Conservation (phyloP, 805 yeast genomes). For the Yarrowia sp. region DNA sequence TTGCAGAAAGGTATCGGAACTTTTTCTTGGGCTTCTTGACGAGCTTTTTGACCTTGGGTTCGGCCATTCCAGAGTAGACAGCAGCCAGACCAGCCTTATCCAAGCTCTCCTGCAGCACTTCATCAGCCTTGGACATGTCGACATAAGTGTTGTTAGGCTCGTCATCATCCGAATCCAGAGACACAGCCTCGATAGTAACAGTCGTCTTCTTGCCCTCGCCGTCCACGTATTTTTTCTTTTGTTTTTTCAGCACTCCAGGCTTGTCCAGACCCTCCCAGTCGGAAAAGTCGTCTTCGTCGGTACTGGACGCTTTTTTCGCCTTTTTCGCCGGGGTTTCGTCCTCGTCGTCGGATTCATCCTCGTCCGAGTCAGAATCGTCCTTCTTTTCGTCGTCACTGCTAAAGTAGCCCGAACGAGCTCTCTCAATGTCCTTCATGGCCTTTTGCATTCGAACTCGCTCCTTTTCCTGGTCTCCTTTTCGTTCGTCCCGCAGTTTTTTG, state of each 20-base stretch:
- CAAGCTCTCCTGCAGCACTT: conserved; percentile 69
- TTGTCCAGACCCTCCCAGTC: conserved; percentile 45
- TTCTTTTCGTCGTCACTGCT: conserved; percentile 33
- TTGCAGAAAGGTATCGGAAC: conserved; percentile 16
- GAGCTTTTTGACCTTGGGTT: conserved; percentile 17
- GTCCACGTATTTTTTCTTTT: conserved; percentile 43
- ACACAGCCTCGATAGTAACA: conserved; percentile 57
- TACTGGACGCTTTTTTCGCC: background rate
- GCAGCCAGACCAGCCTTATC: conserved; percentile 83
- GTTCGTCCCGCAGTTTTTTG: conserved; percentile 63
- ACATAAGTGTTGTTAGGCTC: conserved; percentile 57
- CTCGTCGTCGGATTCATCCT: background rate
- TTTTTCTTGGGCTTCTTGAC: conserved; percentile 24
- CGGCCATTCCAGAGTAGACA: conserved; percentile 13
- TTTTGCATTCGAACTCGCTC: conserved; percentile 59
- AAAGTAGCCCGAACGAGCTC: conserved; percentile 26
- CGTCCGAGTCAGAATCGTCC: conserved; percentile 32
- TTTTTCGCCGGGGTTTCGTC: background rate
- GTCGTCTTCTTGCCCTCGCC: conserved; percentile 43
- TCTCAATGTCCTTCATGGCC: conserved; percentile 41
- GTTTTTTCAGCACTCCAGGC: conserved; percentile 46
- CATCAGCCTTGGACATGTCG: conserved; percentile 61
- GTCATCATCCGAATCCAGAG: conserved; percentile 46
- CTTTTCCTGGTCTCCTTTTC: conserved; percentile 60
- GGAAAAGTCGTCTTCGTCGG: conserved; percentile 40